Conservation (phyloP, 352 stramenopile species). For the Phytopythium chamaehyphon region DNA sequence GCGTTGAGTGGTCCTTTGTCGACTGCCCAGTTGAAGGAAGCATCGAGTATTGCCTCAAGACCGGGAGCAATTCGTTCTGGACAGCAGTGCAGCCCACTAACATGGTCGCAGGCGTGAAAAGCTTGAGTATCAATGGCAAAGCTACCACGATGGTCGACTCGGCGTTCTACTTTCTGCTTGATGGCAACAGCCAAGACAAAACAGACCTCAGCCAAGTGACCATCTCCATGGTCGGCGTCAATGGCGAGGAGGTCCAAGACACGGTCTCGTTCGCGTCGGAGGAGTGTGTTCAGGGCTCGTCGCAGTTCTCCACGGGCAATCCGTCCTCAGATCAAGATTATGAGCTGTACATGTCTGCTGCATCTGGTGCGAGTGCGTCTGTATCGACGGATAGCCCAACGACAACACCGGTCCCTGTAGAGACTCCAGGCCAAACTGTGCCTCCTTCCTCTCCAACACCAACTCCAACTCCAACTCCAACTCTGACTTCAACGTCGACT, state of each 20-base stretch:
- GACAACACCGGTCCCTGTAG: conserved; percentile 1
- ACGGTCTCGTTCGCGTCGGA: conserved; percentile 46
- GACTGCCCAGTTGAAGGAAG: conserved; percentile 48
- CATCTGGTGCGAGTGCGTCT: conserved; percentile 1
- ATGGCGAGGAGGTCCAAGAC: conserved; percentile 48
- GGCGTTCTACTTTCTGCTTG: conserved; percentile 59
- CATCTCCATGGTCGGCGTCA: conserved; percentile 41
- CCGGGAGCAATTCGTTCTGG: conserved; percentile 58
- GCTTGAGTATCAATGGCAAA: conserved; percentile 51
- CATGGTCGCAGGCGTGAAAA: conserved; percentile 41
- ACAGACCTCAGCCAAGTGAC: conserved; percentile 36
- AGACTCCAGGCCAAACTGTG: background rate
- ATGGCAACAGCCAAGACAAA: conserved; percentile 34
- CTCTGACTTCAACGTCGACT: conserved; percentile 9
- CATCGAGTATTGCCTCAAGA: conserved; percentile 65
- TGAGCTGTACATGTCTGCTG: background rate
- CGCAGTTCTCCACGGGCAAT: conserved; percentile 32
- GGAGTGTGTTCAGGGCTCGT: conserved; percentile 37
- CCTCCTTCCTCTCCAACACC: background rate
- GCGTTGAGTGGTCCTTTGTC: conserved; percentile 62
- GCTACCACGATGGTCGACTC: conserved; percentile 53
- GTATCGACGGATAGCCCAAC: conserved; percentile 3
- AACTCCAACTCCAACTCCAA: conserved; percentile 3
- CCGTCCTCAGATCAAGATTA: background rate
- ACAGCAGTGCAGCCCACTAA: conserved; percentile 61